A percentile compares a stretch with the other conserved stretches of the same genome.
Evolutionary conservation across 192 early-diverging fungal genomes (phyloP).

Genomic region (Coemansia sp.): DNA sequence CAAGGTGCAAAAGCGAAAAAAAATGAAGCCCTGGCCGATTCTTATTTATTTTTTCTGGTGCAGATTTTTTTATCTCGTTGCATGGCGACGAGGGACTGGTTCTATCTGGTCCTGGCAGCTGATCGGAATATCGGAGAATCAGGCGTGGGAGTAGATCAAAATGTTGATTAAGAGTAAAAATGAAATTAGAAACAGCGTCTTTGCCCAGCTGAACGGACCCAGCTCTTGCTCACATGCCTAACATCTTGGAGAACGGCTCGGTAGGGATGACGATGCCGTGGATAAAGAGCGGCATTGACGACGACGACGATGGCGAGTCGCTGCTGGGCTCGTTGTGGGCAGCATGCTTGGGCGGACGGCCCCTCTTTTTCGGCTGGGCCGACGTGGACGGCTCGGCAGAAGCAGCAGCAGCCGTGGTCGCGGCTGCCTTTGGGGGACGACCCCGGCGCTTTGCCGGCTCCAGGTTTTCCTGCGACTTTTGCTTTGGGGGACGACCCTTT

Average conservation of each 20-base stretch:
- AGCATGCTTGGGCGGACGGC: constrained; percentile 3
- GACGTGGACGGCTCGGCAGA: background rate
- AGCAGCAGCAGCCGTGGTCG: background rate
- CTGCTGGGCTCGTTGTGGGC: background rate
- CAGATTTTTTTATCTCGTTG: too few species aligned
- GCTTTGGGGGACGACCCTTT: background rate
- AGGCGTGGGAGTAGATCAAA: background rate
- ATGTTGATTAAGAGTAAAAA: background rate
- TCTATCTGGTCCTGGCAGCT: background rate
- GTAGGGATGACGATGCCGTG: too few species aligned
- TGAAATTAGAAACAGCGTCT: background rate
- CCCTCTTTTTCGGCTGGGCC: background rate
- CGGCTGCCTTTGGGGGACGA: constrained; percentile 2
- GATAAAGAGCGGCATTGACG: background rate
- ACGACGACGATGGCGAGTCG: background rate
- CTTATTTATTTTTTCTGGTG: too few species aligned
- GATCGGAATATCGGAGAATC: background rate
- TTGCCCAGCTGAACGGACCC: too few species aligned
- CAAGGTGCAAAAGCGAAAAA: too few species aligned
- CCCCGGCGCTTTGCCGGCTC: background rate
- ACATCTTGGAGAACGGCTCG: too few species aligned
- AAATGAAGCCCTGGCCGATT: too few species aligned
- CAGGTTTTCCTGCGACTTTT: background rate
- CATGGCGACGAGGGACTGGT: too few species aligned
- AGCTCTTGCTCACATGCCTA: too few species aligned